phyloP scores from a whole-genome alignment of 2,329 filamentous ascomycete genomes.

The Metarhizium guizhouense region DNA sequence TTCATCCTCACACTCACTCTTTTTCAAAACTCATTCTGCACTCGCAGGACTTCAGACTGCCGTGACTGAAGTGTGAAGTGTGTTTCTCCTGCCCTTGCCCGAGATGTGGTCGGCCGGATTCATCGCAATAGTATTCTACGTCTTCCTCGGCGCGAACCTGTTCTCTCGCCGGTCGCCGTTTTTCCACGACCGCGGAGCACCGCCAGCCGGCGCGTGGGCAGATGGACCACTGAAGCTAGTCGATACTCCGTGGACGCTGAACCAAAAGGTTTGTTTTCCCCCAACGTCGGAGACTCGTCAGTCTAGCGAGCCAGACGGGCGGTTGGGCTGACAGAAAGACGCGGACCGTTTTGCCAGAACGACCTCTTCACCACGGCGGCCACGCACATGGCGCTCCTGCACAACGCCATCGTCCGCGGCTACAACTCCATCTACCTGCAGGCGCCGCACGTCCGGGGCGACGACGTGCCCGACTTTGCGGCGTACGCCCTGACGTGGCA shows the following conservation, averaged over 20 bases:
- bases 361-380: conserved; percentile 51
- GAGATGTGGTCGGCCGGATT: conserved; percentile 2
- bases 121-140: background rate
- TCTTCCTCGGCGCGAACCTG: conserved; percentile 18
- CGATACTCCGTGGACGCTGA: conserved; percentile 43
- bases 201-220: conserved; percentile 35
- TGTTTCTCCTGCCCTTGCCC: background rate
- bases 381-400: conserved; percentile 52
- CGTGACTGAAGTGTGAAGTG: too few species aligned
- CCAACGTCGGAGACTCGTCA: background rate
- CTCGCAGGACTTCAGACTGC: too few species aligned
- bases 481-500: conserved; percentile 49
- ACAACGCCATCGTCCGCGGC: conserved; percentile 54
- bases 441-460: conserved; percentile 39
- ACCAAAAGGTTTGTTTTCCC: conserved; percentile 21
- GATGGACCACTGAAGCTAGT: conserved; percentile 46
- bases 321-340: background rate
- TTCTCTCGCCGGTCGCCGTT: conserved; percentile 26
- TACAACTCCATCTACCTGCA: conserved; percentile 57
- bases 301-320: too few species aligned
- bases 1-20: too few species aligned
- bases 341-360: conserved; percentile 25
- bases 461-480: conserved; percentile 48
- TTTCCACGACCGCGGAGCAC: conserved; percentile 19
- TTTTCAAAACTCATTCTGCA: too few species aligned